Conservation (phyloP, 768 basidiomycete genomes). For the Boletus fagicola region DNA sequence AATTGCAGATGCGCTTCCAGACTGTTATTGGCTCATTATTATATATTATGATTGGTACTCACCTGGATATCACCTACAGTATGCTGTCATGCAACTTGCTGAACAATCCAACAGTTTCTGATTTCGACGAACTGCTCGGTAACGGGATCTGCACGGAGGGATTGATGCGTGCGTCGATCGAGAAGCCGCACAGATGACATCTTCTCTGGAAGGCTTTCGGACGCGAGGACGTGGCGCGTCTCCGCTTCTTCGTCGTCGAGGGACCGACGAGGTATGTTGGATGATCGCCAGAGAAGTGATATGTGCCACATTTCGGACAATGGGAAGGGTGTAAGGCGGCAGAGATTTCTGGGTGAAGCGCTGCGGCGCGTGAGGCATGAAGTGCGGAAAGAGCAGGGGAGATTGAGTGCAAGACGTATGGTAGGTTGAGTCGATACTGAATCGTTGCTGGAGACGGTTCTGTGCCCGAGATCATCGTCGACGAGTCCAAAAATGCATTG, state of each 20-base stretch:
- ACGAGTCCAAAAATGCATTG: neutral
- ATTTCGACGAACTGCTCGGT: too few relatives aligned
- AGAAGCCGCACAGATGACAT: constrained; percentile 25
- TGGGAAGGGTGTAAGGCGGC: constrained; percentile 26
- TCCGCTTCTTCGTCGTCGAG: constrained; percentile 24
- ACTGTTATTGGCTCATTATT: too few relatives aligned
- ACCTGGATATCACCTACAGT: too few relatives aligned
- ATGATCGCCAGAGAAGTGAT: constrained; percentile 42
- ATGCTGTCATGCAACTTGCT: too few relatives aligned
- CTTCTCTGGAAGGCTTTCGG: constrained; percentile 8
- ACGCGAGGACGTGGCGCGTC: constrained; percentile 1
- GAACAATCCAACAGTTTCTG: too few relatives aligned
- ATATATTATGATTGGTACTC: too few relatives aligned
- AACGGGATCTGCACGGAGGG: too few relatives aligned
- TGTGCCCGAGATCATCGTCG: neutral
- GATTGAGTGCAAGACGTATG: constrained; percentile 46
- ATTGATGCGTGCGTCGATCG: constrained; percentile 3
- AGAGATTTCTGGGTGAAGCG: constrained; percentile 30
- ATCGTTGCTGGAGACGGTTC: constrained; percentile 26
- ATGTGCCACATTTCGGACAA: constrained; percentile 56
- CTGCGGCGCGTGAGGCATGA: constrained; percentile 45
- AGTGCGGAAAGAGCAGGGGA: constrained; percentile 63
- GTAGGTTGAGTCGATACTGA: constrained; percentile 48
- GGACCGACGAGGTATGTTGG: constrained; percentile 32
- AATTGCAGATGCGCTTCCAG: too few relatives aligned